Conservation (phyloP, 1,284 basidiomycete species). For the Ganoderma sinense region DNA sequence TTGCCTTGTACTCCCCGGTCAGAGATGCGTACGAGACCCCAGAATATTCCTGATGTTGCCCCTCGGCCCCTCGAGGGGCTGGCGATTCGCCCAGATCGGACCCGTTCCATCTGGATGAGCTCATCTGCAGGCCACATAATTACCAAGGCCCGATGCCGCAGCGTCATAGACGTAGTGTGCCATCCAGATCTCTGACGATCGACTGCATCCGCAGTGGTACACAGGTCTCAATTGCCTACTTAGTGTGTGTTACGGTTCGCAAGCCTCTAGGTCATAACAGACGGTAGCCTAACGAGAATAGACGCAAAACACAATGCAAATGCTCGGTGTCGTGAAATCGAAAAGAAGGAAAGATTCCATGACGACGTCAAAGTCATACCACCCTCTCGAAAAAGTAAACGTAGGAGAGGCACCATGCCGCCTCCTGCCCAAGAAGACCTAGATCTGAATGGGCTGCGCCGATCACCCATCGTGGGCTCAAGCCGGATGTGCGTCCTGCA, state of each 20-base stretch:
- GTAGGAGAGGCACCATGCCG: neutral
- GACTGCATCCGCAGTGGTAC: neutral
- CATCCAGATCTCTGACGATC: neutral
- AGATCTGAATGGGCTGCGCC: neutral
- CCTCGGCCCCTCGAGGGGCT: neutral
- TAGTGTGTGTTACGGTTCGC: neutral
- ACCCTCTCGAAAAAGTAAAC: neutral
- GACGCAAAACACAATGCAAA: neutral
- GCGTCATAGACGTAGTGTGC: neutral
- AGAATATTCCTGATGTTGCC: neutral
- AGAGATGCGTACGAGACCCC: neutral
- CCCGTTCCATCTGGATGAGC: neutral
- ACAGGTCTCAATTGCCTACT: neutral
- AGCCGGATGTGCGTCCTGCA: slow-evolving; percentile 32
- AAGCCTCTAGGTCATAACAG: slow-evolving; percentile 3
- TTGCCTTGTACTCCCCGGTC: neutral
- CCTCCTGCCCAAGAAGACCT: neutral
- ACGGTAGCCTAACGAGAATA: neutral
- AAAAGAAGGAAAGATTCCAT: neutral
- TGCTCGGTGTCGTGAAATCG: neutral
- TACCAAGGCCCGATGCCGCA: neutral
- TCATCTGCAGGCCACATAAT: neutral
- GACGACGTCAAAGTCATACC: neutral
- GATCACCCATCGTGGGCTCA: neutral
- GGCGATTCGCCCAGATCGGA: slow-evolving; percentile 2